Conservation (phyloP, 2,329 filamentous ascomycete species). For the Zymoseptoria ardabiliae region DNA sequence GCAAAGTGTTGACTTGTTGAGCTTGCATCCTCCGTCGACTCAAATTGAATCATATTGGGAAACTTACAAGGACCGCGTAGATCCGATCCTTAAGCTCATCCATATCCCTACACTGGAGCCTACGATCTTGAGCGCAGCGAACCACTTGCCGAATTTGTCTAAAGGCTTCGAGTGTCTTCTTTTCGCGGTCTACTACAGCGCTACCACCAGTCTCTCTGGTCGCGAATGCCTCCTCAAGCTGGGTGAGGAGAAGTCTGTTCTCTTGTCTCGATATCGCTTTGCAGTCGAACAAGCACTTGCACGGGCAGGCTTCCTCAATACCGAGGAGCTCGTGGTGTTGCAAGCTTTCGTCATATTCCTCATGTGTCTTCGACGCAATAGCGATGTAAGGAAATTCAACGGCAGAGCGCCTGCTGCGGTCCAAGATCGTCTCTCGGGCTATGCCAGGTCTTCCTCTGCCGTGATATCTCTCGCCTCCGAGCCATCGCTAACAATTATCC, state of each 20-base stretch:
- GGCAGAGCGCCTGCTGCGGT: too few relatives aligned
- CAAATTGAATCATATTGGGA: constrained; percentile 64
- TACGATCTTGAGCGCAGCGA: constrained; percentile 54
- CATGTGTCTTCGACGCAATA: constrained; percentile 47
- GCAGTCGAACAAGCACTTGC: constrained; percentile 57
- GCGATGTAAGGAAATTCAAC: constrained; percentile 23
- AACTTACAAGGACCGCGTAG: constrained; percentile 65
- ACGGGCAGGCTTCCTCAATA: constrained; percentile 55
- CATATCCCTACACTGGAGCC: constrained; percentile 61
- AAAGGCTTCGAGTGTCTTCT: constrained; percentile 52
- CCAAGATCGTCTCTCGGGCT: too few relatives aligned
- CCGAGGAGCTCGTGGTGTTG: constrained; percentile 54
- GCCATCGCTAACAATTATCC: too few relatives aligned
- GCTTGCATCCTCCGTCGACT: constrained; percentile 57
- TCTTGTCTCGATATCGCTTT: constrained; percentile 53
- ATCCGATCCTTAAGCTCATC: constrained; percentile 63
- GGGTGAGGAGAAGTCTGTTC: constrained; percentile 44
- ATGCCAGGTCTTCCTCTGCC: too few relatives aligned
- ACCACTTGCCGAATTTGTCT: constrained; percentile 51
- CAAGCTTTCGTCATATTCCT: constrained; percentile 58
- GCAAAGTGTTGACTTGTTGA: constrained; percentile 57
- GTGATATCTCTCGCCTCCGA: too few relatives aligned
- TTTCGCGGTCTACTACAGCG: constrained; percentile 56
- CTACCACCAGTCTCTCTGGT: constrained; percentile 45
- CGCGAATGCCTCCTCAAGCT: constrained; percentile 43